A percentile compares a stretch with the other conserved stretches of the same genome.
Evolutionary conservation across 2,329 filamentous ascomycete genomes (phyloP).

Genomic region (Madurella fahalii): DNA sequence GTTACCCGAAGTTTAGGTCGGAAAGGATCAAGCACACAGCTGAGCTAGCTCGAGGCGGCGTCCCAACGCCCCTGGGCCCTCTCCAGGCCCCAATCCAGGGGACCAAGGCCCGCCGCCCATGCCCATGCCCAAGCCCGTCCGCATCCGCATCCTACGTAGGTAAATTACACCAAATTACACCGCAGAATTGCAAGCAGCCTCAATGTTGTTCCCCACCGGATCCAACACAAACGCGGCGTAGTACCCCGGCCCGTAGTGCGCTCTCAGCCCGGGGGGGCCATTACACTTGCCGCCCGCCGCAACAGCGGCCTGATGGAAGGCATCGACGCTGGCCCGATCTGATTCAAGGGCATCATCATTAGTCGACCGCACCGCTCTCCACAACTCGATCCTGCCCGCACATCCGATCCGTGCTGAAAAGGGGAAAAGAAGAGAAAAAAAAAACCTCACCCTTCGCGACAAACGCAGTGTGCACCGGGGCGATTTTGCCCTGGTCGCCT

Average conservation of each 20-base stretch:
- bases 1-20: too few relatives aligned
- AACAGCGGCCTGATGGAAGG: conserved; percentile 42
- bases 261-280: conserved; percentile 43
- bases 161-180: neutral
- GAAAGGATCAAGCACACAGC: neutral
- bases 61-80: neutral
- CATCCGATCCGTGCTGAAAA: too few relatives aligned
- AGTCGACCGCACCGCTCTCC: neutral
- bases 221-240: conserved; percentile 50
- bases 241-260: conserved; percentile 43
- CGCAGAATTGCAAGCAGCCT: conserved; percentile 33
- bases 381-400: too few relatives aligned
- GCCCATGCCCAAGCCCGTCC: too few relatives aligned
- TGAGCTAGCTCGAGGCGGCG: neutral
- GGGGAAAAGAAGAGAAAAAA: neutral
- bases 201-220: conserved; percentile 50
- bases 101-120: too few relatives aligned
- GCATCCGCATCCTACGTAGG: too few relatives aligned
- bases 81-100: too few relatives aligned
- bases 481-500: conserved; percentile 3
- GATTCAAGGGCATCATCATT: neutral
- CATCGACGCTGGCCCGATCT: conserved; percentile 42
- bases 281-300: conserved; percentile 45
- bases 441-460: conserved; percentile 28
- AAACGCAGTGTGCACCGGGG: conserved; percentile 31